Percentiles rank a stretch among this genome's conserved stretches.
Conservation (phyloP, 768 basidiomycete genomes). For the Tricholoma sp. region DNA sequence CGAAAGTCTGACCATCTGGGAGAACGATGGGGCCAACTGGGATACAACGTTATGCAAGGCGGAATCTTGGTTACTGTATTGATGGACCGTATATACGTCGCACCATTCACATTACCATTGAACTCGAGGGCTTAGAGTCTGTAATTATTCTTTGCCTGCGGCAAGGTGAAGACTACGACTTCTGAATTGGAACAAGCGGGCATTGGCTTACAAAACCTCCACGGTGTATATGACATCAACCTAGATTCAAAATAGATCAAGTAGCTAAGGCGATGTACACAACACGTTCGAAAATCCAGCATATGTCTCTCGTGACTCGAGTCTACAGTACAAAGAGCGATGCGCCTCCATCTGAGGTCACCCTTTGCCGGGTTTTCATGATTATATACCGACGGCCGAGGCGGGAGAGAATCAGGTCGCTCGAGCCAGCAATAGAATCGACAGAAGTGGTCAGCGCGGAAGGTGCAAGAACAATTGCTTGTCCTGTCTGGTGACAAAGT, state of each 20-base stretch:
- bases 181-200: not conserved
- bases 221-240: too few relatives aligned
- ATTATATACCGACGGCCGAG: slow-evolving; percentile 57
- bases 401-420: slow-evolving; percentile 27
- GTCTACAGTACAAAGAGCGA: slow-evolving; percentile 42
- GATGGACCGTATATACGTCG: not conserved
- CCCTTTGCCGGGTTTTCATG: slow-evolving; percentile 55
- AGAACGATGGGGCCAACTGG: slow-evolving; percentile 27
- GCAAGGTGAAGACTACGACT: not conserved
- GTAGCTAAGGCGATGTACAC: not conserved
- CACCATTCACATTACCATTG: too few relatives aligned
- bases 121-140: not conserved
- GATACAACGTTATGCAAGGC: slow-evolving; percentile 15
- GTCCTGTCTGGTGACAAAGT: slow-evolving; percentile 48
- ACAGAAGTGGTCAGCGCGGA: slow-evolving; percentile 45
- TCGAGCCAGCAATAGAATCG: not conserved
- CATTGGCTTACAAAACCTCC: not conserved
- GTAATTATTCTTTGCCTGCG: not conserved
- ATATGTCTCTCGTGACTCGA: not conserved
- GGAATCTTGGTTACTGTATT: slow-evolving; percentile 1
- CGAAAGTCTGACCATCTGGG: slow-evolving; percentile 31
- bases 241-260: not conserved
- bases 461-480: slow-evolving; percentile 66
- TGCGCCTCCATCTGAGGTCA: slow-evolving; percentile 63
- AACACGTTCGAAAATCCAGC: slow-evolving; percentile 6